Base-by-base conservation (phyloP, 352 stramenopile species). In the Phytophthora melonis region DNA sequence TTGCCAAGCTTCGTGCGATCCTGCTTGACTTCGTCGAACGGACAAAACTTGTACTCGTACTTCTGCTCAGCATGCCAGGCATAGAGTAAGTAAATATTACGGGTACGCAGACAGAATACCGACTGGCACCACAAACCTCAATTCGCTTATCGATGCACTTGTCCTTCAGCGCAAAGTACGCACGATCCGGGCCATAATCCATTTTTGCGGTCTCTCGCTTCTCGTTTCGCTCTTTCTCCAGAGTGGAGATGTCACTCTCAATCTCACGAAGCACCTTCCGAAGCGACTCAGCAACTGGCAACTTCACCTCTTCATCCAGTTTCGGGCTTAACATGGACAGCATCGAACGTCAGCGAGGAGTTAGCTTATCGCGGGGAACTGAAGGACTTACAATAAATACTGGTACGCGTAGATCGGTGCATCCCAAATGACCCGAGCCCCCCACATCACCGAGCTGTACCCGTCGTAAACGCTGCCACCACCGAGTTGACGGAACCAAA, bases 31-130 rank as follows among this genome's bases (percentile, higher is more conserved):
- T 93, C 77, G 19, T 79, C 73, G 80, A 97, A 98, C 0, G 88
- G 75, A 68, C 92, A 98, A 16, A 97, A 80, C 54, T 95, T 96
- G 82, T 97, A 98, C 50, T 74, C 70, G 76, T 98, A 98, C 79
- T 93, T 91, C 80, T 93, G 32, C 14, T 53, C 50, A 27, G 3
- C 25, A 39, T 57, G n/a, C 49, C 45, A 54, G 58, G 2, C 9
- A 41, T 9, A 39, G 30, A 58, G 45, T 49, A 21, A 66, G 36
- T 3, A 16, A 60, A 1, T 32, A 58, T 55, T 19, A 71, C 23
- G 1, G 23, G 23, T 25, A 25, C 14, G 16, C 39, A 47, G 16
- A n/a, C 18, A 18, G 13, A 56, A 39, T 18, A 13, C 18, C 49
- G 4, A 27, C 36, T 60, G 10, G 45, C 9, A 49, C 27, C n/a